These are phyloP conservation scores for Fraxinus sp. DNA, from an alignment of 305 asterid genomes.

Conservation along the genomic window DNA sequence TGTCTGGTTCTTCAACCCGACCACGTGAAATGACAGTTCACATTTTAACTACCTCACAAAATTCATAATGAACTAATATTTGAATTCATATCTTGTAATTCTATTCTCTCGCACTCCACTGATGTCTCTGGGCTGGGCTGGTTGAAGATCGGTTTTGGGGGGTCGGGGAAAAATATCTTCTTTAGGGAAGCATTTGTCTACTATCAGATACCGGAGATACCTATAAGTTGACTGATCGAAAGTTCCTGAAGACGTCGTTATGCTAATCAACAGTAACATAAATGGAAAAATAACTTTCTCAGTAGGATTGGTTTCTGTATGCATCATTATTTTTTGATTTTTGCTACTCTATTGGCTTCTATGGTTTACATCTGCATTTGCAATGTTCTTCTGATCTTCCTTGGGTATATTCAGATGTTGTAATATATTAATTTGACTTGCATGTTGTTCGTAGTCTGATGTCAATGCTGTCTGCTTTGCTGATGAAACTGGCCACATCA, in stretches of 20 bases:
- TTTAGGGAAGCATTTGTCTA: not conserved
- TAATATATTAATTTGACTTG: conserved; percentile 21
- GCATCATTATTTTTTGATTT: not conserved
- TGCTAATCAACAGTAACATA: not conserved
- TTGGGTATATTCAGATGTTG: conserved; percentile 9
- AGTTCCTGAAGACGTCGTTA: not conserved
- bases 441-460: conserved; percentile 69
- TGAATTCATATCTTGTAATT: not conserved
- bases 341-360: not conserved
- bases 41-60: not conserved
- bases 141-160: not conserved
- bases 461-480: conserved; percentile 98
- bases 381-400: not conserved
- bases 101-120: not conserved
- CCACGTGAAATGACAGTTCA: too few species aligned
- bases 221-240: not conserved
- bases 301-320: not conserved
- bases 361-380: conserved; percentile 5
- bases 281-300: not conserved
- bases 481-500: conserved; percentile 86
- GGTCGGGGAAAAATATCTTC: not conserved
- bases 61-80: not conserved
- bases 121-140: not conserved
- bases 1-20: not conserved
- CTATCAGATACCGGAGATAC: not conserved